phyloP scores from a whole-genome alignment of 768 basidiomycete species.

The Dacryopinax primogenitus region DNA sequence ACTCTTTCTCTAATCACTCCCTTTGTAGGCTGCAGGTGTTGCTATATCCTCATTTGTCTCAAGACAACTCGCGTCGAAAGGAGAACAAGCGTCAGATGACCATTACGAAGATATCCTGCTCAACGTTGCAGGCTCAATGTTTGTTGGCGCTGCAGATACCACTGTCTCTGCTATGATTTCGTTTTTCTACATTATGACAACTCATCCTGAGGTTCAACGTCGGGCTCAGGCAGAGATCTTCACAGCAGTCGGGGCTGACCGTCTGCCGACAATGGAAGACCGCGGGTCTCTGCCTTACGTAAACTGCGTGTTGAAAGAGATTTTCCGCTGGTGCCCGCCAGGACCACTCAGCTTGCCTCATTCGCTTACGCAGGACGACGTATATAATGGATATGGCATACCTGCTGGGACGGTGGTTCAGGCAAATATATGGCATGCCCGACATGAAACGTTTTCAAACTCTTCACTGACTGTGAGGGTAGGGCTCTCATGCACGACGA shows the following conservation, averaged over 20 bases:
- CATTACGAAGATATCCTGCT: neutral
- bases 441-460: neutral
- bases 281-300: constrained; percentile 39
- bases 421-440: constrained; percentile 51
- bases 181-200: neutral
- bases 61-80: neutral
- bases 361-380: constrained; percentile 33
- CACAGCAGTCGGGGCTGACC: constrained; percentile 29
- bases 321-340: constrained; percentile 35
- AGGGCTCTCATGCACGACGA: constrained; percentile 30
- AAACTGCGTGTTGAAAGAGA: constrained; percentile 35
- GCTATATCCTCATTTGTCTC: neutral
- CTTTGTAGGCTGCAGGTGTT: neutral
- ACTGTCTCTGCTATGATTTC: constrained; percentile 3
- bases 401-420: constrained; percentile 46
- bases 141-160: neutral
- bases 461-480: neutral
- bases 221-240: constrained; percentile 45
- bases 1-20: neutral
- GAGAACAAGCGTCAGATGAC: no score
- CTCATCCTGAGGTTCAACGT: constrained; percentile 34
- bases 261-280: constrained; percentile 34
- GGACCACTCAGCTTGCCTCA: constrained; percentile 23
- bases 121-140: neutral
- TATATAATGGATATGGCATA: constrained; percentile 43